A percentile compares a stretch with the other conserved stretches of the same genome.
These are phyloP conservation scores for Kodamaea derodonti DNA, from an alignment of 1,139 yeast species.

Conservation along the genomic window DNA sequence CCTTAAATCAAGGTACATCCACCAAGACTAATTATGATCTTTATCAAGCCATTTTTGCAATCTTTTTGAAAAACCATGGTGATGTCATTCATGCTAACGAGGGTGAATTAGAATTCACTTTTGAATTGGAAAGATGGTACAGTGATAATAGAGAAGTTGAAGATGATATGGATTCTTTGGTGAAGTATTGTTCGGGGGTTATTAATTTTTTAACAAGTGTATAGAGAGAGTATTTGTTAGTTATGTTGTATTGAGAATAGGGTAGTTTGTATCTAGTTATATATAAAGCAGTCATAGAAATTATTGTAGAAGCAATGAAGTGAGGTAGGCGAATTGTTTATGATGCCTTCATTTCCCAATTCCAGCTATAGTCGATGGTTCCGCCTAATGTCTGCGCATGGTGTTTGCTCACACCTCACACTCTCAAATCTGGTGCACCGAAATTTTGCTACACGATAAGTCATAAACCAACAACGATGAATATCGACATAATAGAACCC, in stretches of 20 bases:
- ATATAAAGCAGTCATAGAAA: too few species aligned
- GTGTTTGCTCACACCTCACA: too few species aligned
- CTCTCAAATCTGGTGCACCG: too few species aligned
- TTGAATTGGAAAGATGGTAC: conserved; percentile 51
- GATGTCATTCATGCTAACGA: conserved; percentile 63
- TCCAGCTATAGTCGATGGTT: too few species aligned
- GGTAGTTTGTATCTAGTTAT: too few species aligned
- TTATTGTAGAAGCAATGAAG: too few species aligned
- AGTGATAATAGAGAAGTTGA: conserved; percentile 38
- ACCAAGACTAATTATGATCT: conserved; percentile 65
- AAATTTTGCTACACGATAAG: too few species aligned
- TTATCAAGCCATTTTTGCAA: conserved; percentile 71
- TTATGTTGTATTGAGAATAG: too few species aligned
- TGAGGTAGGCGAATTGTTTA: too few species aligned
- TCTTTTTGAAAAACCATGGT: conserved; percentile 75
- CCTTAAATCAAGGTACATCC: conserved; percentile 57
- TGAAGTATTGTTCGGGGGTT: conserved; percentile 84
- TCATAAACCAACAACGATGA: too few species aligned
- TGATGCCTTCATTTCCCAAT: too few species aligned
- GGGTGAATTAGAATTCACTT: conserved; percentile 32
- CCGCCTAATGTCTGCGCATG: too few species aligned
- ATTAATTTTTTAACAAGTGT: conserved; percentile 29
- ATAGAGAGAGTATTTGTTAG: conserved; percentile 3
- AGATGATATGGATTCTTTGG: conserved; percentile 58
- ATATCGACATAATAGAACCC: conserved; percentile 34